phyloP scores from a whole-genome alignment of 2,329 filamentous ascomycete species.

The Sarocladiaceae sp. region DNA sequence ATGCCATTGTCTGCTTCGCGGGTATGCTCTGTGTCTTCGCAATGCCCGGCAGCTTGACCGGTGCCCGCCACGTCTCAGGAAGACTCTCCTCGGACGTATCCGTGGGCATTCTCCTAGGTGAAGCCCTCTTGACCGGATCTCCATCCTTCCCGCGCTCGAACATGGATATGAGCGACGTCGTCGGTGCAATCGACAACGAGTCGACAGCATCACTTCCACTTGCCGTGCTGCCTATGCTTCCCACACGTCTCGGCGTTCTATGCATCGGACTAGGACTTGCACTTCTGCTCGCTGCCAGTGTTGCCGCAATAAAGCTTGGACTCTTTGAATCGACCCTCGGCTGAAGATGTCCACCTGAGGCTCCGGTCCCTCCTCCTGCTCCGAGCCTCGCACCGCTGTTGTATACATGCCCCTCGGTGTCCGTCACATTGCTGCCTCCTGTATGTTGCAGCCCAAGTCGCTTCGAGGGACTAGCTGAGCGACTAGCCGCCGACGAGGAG shows the following conservation, averaged over 20 bases:
- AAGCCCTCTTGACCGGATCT: conserved; percentile 31
- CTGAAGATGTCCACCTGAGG: conserved; percentile 2
- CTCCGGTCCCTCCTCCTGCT: conserved; percentile 16
- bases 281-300: conserved; percentile 52
- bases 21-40: not conserved
- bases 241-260: conserved; percentile 21
- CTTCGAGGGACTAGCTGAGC: conserved; percentile 4
- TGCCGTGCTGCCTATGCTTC: conserved; percentile 24
- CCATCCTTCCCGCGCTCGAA: conserved; percentile 52
- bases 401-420: conserved; percentile 13
- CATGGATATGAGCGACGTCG: conserved; percentile 61
- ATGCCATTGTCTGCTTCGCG: not conserved
- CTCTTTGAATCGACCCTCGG: conserved; percentile 38
- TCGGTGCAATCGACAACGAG: conserved; percentile 55
- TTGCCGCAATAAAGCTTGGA: conserved; percentile 53
- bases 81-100: conserved; percentile 6
- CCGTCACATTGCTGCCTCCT: conserved; percentile 25
- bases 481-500: conserved; percentile 12
- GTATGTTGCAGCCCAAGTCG: conserved; percentile 34
- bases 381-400: conserved; percentile 10
- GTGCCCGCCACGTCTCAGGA: not conserved
- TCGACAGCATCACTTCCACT: conserved; percentile 31
- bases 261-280: conserved; percentile 32
- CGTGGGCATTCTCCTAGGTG: conserved; percentile 17
- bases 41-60: conserved; percentile 6